These are phyloP conservation scores for Clitocybe nebularis DNA, from an alignment of 1,284 basidiomycete species.

Conservation along the genomic window DNA sequence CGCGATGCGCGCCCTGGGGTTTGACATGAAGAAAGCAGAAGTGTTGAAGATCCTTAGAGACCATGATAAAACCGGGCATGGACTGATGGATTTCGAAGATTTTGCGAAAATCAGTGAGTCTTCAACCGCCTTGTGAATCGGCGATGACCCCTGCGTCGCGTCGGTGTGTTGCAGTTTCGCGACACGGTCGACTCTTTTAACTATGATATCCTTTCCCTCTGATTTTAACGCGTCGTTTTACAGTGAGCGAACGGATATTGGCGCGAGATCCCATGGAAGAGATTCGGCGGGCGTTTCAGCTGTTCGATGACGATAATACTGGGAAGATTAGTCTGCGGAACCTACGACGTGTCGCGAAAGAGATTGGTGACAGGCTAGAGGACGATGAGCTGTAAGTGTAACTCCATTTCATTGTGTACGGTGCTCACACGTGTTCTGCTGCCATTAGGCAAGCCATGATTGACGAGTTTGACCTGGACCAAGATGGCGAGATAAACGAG, in stretches of 20 bases:
- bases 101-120: constrained; percentile 94
- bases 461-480: constrained; percentile 98
- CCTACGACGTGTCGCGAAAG: constrained; percentile 91
- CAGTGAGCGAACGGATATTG: constrained; percentile 94
- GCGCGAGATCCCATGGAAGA: constrained; percentile 96
- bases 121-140: constrained; percentile 11
- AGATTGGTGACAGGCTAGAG: constrained; percentile 93
- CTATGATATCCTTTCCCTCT: too few relatives aligned
- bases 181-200: too few relatives aligned
- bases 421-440: constrained; percentile 11
- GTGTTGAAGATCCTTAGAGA: constrained; percentile 93
- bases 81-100: constrained; percentile 92
- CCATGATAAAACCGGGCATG: constrained; percentile 85
- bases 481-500: constrained; percentile 96
- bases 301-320: constrained; percentile 96
- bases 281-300: constrained; percentile 90
- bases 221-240: constrained; percentile 14
- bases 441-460: constrained; percentile 94
- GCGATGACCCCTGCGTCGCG: background rate
- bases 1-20: constrained; percentile 96
- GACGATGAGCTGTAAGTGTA: constrained; percentile 92
- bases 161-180: too few relatives aligned
- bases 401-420: background rate
- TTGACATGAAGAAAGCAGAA: constrained; percentile 98
- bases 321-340: constrained; percentile 94